phyloP scores from a whole-genome alignment of 2,329 filamentous ascomycete species.

The Cladosporium sp. region DNA sequence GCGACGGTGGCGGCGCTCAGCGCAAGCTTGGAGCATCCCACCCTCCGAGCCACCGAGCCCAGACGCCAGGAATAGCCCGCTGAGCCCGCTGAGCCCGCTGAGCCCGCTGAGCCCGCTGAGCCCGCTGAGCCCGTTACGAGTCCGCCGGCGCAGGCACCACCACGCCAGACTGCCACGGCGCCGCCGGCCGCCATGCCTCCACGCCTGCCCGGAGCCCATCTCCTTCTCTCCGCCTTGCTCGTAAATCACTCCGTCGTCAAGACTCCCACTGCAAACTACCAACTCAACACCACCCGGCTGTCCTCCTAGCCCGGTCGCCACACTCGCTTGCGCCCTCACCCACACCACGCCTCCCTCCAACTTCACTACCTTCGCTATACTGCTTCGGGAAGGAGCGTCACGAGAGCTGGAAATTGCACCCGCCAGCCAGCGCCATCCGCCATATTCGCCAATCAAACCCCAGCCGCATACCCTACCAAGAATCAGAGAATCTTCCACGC shows the following conservation, averaged over 20 bases:
- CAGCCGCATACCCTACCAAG: background rate
- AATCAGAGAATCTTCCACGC: background rate
- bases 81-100: too few relatives aligned
- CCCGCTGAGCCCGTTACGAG: background rate
- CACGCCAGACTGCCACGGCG: too few relatives aligned
- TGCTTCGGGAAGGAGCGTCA: constrained; percentile 9
- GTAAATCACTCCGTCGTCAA: background rate
- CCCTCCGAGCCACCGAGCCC: background rate
- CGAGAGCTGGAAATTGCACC: constrained; percentile 6
- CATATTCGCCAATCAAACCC: background rate
- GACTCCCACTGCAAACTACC: background rate
- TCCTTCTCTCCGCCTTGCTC: too few relatives aligned
- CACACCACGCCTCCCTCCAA: background rate
- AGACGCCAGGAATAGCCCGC: constrained; percentile 3
- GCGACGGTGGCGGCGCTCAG: too few relatives aligned
- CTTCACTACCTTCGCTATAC: constrained; percentile 4
- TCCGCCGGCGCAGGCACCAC: background rate
- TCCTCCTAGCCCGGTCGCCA: background rate
- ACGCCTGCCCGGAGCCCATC: too few relatives aligned
- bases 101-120: too few relatives aligned
- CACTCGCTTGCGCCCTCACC: background rate
- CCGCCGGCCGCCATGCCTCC: too few relatives aligned
- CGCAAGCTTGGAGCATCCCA: too few relatives aligned
- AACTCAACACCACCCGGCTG: background rate
- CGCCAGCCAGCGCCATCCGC: background rate